phyloP scores from a whole-genome alignment of 176 grass and related monocot species.

The Cenchrus purpureus region DNA sequence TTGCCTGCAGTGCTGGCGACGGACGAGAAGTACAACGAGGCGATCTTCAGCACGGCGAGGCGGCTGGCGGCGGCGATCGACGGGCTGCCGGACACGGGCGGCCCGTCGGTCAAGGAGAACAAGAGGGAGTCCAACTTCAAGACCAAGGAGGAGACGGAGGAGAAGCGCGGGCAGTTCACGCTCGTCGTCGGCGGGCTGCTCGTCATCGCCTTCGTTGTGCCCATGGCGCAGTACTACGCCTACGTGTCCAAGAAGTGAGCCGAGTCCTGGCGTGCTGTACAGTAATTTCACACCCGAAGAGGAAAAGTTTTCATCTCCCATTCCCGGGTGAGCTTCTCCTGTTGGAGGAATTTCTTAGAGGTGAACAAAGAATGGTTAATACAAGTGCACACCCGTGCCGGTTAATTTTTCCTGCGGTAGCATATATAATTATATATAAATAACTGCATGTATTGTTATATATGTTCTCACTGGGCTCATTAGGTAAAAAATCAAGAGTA shows the following conservation, averaged over 20 bases:
- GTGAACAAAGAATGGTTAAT: conserved; percentile 31
- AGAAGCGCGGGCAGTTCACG: conserved; percentile 96
- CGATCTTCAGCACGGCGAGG: conserved; percentile 64
- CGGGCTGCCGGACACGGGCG: conserved; percentile 82
- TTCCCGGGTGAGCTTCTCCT: not conserved
- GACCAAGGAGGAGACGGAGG: conserved; percentile 86
- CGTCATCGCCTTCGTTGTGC: conserved; percentile 96
- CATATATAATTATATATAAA: not conserved
- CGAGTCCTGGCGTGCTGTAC: conserved; percentile 6
- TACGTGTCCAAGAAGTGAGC: conserved; percentile 95
- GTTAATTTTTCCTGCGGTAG: conserved; percentile 11
- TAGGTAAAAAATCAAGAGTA: not conserved
- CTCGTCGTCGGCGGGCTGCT: conserved; percentile 93
- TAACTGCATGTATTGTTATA: not conserved
- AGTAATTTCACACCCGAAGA: conserved; percentile 14
- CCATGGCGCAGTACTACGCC: conserved; percentile 99
- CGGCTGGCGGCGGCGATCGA: conserved; percentile 84
- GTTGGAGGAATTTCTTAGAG: conserved; percentile 34
- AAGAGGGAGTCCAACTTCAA: conserved; percentile 97
- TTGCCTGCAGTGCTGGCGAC: conserved; percentile 75
- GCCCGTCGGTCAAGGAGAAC: conserved; percentile 87
- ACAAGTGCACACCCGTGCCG: conserved; percentile 12
- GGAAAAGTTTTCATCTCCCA: not conserved
- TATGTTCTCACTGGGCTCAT: not conserved
- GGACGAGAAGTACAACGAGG: conserved; percentile 98